These are phyloP conservation scores for Inga laurina DNA, from an alignment of 306 rosid species.

Conservation along the genomic window DNA sequence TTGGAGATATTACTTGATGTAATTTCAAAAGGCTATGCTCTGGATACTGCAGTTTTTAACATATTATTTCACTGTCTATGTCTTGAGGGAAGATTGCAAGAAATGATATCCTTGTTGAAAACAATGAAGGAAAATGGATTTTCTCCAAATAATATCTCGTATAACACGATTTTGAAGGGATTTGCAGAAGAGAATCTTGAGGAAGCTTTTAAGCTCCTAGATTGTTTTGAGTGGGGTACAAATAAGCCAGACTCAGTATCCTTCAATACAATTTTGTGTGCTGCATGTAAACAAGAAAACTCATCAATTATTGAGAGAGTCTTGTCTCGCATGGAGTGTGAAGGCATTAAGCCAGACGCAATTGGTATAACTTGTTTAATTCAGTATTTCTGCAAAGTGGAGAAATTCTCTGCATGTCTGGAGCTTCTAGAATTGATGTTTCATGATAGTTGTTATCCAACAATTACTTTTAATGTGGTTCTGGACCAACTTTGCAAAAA, in stretches of 20 bases:
- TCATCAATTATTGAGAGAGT: slow-evolving; percentile 31
- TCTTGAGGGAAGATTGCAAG: slow-evolving; percentile 37
- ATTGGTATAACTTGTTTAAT: slow-evolving; percentile 43
- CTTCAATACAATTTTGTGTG: slow-evolving; percentile 44
- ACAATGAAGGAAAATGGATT: slow-evolving; percentile 39
- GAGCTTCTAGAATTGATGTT: slow-evolving; percentile 41
- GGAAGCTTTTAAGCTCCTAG: slow-evolving; percentile 43
- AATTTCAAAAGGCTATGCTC: slow-evolving; percentile 31
- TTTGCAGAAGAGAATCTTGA: slow-evolving; percentile 38
- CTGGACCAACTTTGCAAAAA: slow-evolving; percentile 42
- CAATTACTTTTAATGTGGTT: slow-evolving; percentile 38
- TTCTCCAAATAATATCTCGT: slow-evolving; percentile 42
- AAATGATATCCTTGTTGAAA: slow-evolving; percentile 39
- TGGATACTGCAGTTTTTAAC: slow-evolving; percentile 48
- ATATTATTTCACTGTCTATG: slow-evolving; percentile 48
- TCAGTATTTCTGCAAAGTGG: slow-evolving; percentile 41
- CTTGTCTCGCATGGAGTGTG: slow-evolving; percentile 38
- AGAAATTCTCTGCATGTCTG: slow-evolving; percentile 39
- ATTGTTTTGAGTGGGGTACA: slow-evolving; percentile 38
- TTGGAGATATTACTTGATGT: slow-evolving; percentile 29
- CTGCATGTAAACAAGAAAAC: slow-evolving; percentile 43
- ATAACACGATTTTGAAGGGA: slow-evolving; percentile 48
- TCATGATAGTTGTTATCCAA: slow-evolving; percentile 28
- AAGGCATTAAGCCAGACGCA: slow-evolving; percentile 38
- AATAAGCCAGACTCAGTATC: slow-evolving; percentile 50